phyloP scores from a whole-genome alignment of 306 rosid species.

The Acmispon strigosus region DNA sequence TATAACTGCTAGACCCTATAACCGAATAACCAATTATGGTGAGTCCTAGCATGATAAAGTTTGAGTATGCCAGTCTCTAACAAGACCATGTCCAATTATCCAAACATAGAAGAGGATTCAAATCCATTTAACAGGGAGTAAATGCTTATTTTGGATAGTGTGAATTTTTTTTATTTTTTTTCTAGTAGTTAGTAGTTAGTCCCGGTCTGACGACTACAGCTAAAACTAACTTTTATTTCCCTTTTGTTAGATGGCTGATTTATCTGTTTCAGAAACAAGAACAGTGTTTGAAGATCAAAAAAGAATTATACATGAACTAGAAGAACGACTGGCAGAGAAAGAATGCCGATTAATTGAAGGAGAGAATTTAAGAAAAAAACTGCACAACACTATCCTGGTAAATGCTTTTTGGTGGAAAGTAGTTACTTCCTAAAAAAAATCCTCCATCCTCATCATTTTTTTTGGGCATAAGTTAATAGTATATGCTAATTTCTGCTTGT shows the following conservation, averaged over 20 bases:
- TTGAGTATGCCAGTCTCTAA: too few relatives aligned
- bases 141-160: background rate
- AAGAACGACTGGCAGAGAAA: conserved; percentile 50
- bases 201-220: background rate
- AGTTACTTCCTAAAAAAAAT: background rate
- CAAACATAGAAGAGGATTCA: too few relatives aligned
- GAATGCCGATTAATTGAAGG: conserved; percentile 73
- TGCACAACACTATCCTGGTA: conserved; percentile 95
- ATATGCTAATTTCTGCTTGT: background rate
- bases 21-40: too few relatives aligned
- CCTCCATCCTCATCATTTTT: background rate
- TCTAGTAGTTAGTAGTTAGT: background rate
- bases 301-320: conserved; percentile 39
- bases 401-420: background rate
- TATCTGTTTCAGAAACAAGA: conserved; percentile 55
- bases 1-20: too few relatives aligned
- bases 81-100: too few relatives aligned
- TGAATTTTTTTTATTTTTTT: background rate
- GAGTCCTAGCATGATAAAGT: too few relatives aligned
- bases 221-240: background rate
- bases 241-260: conserved; percentile 47
- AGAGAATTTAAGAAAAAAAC: conserved; percentile 66
- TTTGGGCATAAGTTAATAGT: background rate
- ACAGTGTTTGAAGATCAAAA: conserved; percentile 57
- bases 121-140: background rate